Percentiles rank a stretch among this genome's conserved stretches.
phyloP scores from a whole-genome alignment of 2,329 filamentous ascomycete genomes.

The Epichloe hybrida region DNA sequence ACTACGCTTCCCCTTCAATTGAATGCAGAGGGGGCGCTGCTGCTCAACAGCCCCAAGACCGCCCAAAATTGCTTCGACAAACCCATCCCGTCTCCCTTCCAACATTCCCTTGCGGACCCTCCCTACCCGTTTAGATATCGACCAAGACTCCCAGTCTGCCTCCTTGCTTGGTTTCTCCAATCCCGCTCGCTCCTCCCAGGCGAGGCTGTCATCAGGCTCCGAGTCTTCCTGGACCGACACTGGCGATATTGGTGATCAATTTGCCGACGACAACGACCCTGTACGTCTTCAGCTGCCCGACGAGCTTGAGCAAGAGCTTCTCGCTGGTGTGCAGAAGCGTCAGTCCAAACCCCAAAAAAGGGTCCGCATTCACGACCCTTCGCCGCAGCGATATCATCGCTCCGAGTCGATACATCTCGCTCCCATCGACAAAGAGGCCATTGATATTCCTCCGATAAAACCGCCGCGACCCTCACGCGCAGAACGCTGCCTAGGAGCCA shows the following conservation, averaged over 20 bases:
- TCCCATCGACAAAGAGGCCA: conserved; percentile 56
- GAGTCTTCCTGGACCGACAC: conserved; percentile 81
- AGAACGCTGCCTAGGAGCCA: conserved; percentile 59
- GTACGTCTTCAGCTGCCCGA: conserved; percentile 56
- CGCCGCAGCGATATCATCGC: conserved; percentile 24
- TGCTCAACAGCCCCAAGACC: conserved; percentile 60
- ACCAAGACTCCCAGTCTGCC: conserved; percentile 27
- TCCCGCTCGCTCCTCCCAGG: conserved; percentile 28
- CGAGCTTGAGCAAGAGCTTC: conserved; percentile 49
- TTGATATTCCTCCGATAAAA: conserved; percentile 60
- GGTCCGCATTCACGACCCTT: conserved; percentile 52
- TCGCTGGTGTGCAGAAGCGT: conserved; percentile 35
- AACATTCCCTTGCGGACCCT: conserved; percentile 82
- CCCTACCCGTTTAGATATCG: conserved; percentile 23
- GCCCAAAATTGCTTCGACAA: conserved; percentile 76
- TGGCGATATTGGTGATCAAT: conserved; percentile 85
- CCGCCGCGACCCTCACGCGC: conserved; percentile 49
- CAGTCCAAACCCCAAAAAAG: conserved; percentile 43
- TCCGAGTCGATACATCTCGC: conserved; percentile 27
- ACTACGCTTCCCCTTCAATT: conserved; percentile 21
- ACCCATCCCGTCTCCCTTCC: conserved; percentile 55
- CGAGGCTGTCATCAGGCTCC: conserved; percentile 43
- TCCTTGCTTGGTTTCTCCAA: conserved; percentile 20
- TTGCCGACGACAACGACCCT: conserved; percentile 71
- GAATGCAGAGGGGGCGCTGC: conserved; percentile 53